Conservation (phyloP, 2,329 filamentous ascomycete genomes). For the Sporothrix phasma region DNA sequence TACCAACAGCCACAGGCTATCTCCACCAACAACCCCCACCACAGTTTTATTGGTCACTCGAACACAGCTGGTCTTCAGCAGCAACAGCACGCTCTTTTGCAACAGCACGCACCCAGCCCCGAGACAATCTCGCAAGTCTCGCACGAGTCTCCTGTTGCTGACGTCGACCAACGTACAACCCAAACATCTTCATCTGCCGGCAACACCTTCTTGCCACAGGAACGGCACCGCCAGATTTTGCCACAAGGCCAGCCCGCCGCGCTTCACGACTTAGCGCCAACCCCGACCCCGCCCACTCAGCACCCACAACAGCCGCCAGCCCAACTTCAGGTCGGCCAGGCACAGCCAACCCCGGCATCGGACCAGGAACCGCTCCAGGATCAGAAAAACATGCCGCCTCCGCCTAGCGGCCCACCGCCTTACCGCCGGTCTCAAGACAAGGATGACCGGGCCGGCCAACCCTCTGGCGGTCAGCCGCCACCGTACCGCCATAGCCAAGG, state of each 20-base stretch:
- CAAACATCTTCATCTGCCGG: slow-evolving; percentile 31
- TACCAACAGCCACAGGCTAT: slow-evolving; percentile 17
- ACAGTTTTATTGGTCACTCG: slow-evolving; percentile 26
- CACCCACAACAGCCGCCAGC: slow-evolving; percentile 22
- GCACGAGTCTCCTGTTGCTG: slow-evolving; percentile 47
- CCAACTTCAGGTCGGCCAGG: slow-evolving; percentile 25
- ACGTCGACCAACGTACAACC: slow-evolving; percentile 36
- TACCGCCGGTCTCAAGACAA: slow-evolving; percentile 40
- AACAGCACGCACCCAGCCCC: slow-evolving; percentile 37
- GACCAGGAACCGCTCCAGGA: background rate
- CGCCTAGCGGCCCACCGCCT: slow-evolving; percentile 33
- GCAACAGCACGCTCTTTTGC: slow-evolving; percentile 19
- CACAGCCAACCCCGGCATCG: background rate
- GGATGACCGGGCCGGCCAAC: slow-evolving; percentile 30
- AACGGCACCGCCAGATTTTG: slow-evolving; percentile 23
- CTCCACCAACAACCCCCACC: slow-evolving; percentile 25
- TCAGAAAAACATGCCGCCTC: slow-evolving; percentile 36
- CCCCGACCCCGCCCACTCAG: slow-evolving; percentile 14
- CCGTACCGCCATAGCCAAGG: slow-evolving; percentile 43
- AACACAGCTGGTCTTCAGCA: slow-evolving; percentile 22
- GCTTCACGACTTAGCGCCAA: slow-evolving; percentile 14
- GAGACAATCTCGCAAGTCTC: slow-evolving; percentile 55
- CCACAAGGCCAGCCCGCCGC: slow-evolving; percentile 16
- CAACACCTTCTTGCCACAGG: slow-evolving; percentile 27
- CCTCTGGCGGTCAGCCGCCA: slow-evolving; percentile 34